These are phyloP conservation scores for Salix exigua DNA, from an alignment of 345 rosid genomes.

Conservation along the genomic window DNA sequence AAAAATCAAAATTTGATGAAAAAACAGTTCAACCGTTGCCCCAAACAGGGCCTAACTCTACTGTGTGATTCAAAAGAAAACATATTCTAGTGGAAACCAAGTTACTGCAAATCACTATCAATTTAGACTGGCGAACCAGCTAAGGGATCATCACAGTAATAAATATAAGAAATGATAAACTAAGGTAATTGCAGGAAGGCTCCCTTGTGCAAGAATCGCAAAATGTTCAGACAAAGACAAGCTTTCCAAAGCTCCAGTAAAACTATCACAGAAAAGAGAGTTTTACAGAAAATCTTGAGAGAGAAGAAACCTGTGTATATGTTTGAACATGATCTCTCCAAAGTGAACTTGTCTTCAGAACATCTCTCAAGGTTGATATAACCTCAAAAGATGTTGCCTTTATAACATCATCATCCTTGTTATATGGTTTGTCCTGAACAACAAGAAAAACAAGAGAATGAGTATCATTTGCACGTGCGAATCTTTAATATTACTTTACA, in stretches of 20 bases:
- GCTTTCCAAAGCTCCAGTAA: neutral
- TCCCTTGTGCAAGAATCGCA: neutral
- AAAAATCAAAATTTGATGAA: too few species aligned
- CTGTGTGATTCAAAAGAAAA: neutral
- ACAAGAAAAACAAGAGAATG: neutral
- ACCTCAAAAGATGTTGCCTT: slow-evolving; percentile 95
- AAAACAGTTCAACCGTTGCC: too few species aligned
- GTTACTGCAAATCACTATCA: neutral
- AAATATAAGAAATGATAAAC: neutral
- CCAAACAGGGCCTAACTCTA: too few species aligned
- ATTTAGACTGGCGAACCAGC: neutral
- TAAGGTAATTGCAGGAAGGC: neutral
- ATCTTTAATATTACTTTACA: neutral
- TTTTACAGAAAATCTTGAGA: neutral
- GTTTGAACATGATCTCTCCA: slow-evolving; percentile 98
- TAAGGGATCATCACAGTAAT: neutral
- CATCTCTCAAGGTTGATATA: slow-evolving; percentile 90
- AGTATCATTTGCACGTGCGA: neutral
- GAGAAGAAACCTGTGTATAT: slow-evolving; percentile 62
- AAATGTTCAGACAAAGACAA: neutral
- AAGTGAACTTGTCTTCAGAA: slow-evolving; percentile 76
- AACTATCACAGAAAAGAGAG: neutral
- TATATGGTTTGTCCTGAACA: slow-evolving; percentile 75
- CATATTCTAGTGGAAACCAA: neutral
- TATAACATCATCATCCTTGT: slow-evolving; percentile 91